phyloP scores from a whole-genome alignment of 495 filamentous ascomycete genomes.

The Friedmanniomyces simplex region DNA sequence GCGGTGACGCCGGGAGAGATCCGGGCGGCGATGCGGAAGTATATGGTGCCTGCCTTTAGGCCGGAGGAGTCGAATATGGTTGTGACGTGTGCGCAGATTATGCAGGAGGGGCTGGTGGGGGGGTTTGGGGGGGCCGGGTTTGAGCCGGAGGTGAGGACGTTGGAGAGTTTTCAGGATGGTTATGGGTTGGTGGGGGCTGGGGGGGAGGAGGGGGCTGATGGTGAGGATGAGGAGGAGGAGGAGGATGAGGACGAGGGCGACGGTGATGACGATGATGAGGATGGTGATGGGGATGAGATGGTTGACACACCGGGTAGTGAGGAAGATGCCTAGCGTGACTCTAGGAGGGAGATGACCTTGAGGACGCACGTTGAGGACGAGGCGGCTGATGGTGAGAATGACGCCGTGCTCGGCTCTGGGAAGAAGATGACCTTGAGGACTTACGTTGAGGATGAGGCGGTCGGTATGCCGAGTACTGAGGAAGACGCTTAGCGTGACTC shows the following conservation, averaged over 20 bases:
- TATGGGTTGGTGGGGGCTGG: constrained; percentile 73
- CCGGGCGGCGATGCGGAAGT: constrained; percentile 58
- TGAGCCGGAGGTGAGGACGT: constrained; percentile 59
- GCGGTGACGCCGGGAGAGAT: constrained; percentile 68
- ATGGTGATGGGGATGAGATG: too few relatives aligned
- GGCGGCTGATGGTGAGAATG: too few relatives aligned
- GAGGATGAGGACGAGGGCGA: constrained; percentile 30
- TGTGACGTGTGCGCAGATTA: constrained; percentile 75
- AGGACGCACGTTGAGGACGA: too few relatives aligned
- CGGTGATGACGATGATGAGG: background rate
- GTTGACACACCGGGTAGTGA: constrained; percentile 11
- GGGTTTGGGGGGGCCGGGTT: constrained; percentile 67
- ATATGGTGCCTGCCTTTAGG: constrained; percentile 69
- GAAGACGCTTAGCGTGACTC: too few relatives aligned
- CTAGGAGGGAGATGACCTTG: too few relatives aligned
- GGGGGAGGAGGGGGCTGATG: constrained; percentile 54
- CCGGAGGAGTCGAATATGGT: constrained; percentile 69
- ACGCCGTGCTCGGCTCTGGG: too few relatives aligned
- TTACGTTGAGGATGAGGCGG: too few relatives aligned
- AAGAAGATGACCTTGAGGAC: too few relatives aligned
- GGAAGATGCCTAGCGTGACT: background rate
- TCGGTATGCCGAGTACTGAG: too few relatives aligned
- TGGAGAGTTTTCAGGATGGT: constrained; percentile 79
- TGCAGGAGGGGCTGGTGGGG: constrained; percentile 67
- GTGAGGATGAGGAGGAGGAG: constrained; percentile 45